Conservation (phyloP, 1,284 basidiomycete species). For the Ganoderma leucocontextum region DNA sequence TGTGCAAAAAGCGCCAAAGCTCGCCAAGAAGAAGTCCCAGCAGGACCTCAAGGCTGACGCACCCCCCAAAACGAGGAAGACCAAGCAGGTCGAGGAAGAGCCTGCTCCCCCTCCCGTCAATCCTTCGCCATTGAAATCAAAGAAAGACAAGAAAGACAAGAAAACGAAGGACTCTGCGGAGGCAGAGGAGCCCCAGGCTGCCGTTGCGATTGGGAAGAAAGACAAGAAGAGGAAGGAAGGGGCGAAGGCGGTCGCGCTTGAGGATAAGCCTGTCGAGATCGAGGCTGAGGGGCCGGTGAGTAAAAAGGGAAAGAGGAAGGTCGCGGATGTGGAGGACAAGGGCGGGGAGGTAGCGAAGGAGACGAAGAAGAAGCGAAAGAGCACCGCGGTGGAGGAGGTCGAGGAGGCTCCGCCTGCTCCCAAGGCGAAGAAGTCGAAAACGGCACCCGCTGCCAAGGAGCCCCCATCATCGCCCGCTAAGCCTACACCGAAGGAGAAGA, state of each 20-base stretch:
- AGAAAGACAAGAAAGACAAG: constrained; percentile 29
- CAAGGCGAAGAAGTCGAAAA: constrained; percentile 17
- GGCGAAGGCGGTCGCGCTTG: constrained; percentile 15
- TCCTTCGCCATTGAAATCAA: constrained; percentile 22
- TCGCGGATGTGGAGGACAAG: constrained; percentile 1
- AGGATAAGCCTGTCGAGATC: constrained; percentile 16
- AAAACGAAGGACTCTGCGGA: constrained; percentile 10
- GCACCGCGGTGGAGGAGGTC: not conserved
- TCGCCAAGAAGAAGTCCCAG: constrained; percentile 30
- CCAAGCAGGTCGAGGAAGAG: constrained; percentile 19
- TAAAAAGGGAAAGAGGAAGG: constrained; percentile 23
- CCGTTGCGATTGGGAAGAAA: constrained; percentile 9
- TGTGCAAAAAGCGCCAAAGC: constrained; percentile 26
- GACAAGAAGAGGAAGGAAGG: constrained; percentile 11
- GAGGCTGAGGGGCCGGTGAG: constrained; percentile 47
- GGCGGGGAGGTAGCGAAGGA: constrained; percentile 1
- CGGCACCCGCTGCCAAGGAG: not conserved
- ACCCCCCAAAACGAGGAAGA: constrained; percentile 20
- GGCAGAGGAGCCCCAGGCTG: not conserved
- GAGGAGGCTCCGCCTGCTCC: constrained; percentile 8
- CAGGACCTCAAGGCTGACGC: constrained; percentile 27
- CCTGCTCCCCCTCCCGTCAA: constrained; percentile 6
- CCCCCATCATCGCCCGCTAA: not conserved
- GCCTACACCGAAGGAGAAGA: constrained; percentile 20
- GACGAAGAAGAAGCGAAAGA: constrained; percentile 27